These are phyloP conservation scores for Centrapalus pauciflorus DNA, from an alignment of 129 eudicot species.

Conservation along the genomic window DNA sequence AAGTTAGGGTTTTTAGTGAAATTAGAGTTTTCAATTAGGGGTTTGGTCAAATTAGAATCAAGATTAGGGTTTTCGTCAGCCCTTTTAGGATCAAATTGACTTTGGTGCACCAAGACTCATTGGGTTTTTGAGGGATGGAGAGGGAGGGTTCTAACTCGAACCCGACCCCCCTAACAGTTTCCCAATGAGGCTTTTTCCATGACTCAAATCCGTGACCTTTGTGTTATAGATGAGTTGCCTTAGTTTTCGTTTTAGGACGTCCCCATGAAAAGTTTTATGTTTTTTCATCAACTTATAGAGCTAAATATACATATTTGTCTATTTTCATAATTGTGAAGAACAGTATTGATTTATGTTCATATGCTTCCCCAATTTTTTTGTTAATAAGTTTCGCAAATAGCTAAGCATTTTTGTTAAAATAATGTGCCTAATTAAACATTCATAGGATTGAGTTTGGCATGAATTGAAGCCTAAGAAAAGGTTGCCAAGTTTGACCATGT, in stretches of 20 bases:
- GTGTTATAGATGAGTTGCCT: background rate
- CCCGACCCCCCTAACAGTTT: too few relatives aligned
- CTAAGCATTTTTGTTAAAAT: background rate
- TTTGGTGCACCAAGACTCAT: background rate
- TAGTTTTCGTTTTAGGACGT: background rate
- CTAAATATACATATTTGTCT: background rate
- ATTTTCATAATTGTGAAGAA: background rate
- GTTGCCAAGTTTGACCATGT: slow-evolving; percentile 31
- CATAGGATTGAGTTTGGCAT: background rate
- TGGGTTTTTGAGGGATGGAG: too few relatives aligned
- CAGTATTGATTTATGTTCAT: background rate
- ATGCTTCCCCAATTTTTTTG: background rate
- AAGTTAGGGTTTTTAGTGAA: slow-evolving; percentile 3
- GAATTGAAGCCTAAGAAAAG: slow-evolving; percentile 7
- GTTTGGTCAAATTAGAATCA: too few relatives aligned
- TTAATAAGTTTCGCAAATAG: background rate
- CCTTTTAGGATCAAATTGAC: background rate
- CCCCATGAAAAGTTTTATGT: background rate
- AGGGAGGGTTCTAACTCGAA: too few relatives aligned
- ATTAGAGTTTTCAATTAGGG: slow-evolving; percentile 13
- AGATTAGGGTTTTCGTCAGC: slow-evolving; percentile 12
- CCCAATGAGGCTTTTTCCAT: background rate
- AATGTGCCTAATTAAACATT: slow-evolving; percentile 11
- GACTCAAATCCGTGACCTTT: background rate
- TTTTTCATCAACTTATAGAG: background rate